These are phyloP conservation scores for Mycogone perniciosa DNA, from an alignment of 2,329 filamentous ascomycete genomes.

Conservation along the genomic window DNA sequence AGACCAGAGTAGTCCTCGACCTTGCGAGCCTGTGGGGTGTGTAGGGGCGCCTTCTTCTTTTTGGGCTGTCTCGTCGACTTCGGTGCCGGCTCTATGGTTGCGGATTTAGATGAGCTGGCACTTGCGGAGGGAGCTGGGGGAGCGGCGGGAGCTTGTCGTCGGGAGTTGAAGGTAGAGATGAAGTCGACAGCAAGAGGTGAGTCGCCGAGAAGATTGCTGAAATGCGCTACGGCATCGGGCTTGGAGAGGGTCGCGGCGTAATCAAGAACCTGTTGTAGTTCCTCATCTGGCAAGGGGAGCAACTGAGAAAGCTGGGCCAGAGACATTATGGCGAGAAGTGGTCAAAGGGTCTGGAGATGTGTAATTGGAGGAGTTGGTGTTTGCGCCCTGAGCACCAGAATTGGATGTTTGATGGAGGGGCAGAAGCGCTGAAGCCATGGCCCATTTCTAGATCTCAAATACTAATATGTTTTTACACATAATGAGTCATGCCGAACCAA, in stretches of 20 bases:
- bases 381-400: neutral
- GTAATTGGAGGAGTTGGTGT: neutral
- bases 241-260: conserved; percentile 75
- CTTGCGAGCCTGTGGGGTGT: conserved; percentile 57
- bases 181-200: conserved; percentile 71
- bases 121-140: conserved; percentile 12
- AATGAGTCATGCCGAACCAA: conserved; percentile 12
- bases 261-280: conserved; percentile 75
- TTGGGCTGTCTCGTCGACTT: conserved; percentile 41
- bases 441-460: neutral
- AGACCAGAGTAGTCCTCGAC: conserved; percentile 57
- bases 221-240: conserved; percentile 71
- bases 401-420: neutral
- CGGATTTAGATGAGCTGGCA: conserved; percentile 7
- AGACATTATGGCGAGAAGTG: conserved; percentile 38
- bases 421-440: neutral
- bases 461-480: neutral
- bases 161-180: conserved; percentile 74
- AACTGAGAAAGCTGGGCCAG: conserved; percentile 67
- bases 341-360: neutral
- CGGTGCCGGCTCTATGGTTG: conserved; percentile 38
- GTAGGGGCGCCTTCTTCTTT: conserved; percentile 56
- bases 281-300: conserved; percentile 77
- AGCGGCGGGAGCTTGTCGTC: conserved; percentile 38
- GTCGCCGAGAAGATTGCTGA: conserved; percentile 83